A percentile compares a stretch with the other conserved stretches of the same genome.
Evolutionary conservation across 1,284 basidiomycete genomes (phyloP).

Genomic region (Pascua sp.): DNA sequence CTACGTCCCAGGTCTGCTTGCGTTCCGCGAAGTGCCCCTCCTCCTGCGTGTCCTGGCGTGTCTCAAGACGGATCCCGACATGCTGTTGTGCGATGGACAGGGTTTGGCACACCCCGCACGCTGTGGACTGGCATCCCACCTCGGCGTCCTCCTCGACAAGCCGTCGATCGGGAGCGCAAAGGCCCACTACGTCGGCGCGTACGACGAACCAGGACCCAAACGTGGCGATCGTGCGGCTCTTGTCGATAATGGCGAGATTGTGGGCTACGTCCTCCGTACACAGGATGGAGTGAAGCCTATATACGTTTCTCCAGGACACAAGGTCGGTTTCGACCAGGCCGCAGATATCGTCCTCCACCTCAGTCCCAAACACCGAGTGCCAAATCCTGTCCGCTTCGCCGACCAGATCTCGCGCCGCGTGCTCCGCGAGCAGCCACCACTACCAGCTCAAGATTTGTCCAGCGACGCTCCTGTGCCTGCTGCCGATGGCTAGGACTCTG

Average conservation of each 20-base stretch:
- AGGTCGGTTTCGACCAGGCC: neutral
- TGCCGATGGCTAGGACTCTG: no score
- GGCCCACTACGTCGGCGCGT: neutral
- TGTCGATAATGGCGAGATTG: neutral
- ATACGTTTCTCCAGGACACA: conserved; percentile 2
- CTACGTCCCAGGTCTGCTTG: conserved; percentile 5
- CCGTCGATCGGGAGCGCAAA: conserved; percentile 1
- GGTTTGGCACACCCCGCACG: conserved; percentile 3
- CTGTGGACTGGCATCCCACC: conserved; percentile 5
- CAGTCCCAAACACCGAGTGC: neutral
- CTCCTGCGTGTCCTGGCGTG: neutral
- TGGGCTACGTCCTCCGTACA: neutral
- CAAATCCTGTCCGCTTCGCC: neutral
- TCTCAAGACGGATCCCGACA: neutral
- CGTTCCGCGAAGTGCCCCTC: conserved; percentile 3
- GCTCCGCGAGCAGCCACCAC: neutral
- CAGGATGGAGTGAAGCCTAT: conserved; percentile 1
- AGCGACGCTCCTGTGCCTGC: no score
- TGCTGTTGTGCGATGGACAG: conserved; percentile 6
- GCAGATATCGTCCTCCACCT: conserved; percentile 1
- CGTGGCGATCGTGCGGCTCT: neutral
- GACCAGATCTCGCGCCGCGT: neutral
- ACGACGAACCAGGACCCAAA: neutral
- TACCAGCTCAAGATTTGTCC: no score
- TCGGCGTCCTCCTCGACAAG: neutral